phyloP scores from a whole-genome alignment of 2,329 filamentous ascomycete genomes.

The Paraphoma chrysanthemicola region DNA sequence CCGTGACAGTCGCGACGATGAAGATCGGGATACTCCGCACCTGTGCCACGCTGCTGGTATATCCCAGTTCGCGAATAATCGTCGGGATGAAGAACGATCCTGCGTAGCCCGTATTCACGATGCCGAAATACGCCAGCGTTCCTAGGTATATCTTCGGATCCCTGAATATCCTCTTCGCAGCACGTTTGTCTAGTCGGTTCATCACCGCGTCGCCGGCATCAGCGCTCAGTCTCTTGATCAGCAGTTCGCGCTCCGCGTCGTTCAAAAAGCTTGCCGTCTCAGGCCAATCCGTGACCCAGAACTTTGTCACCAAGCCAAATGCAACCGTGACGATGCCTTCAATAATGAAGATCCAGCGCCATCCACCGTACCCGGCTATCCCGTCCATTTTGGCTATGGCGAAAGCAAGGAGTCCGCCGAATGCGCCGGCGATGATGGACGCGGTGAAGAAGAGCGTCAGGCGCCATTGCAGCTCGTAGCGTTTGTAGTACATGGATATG shows the following conservation, averaged over 20 bases:
- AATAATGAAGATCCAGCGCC: slow-evolving; percentile 46
- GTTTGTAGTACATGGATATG: slow-evolving; percentile 51
- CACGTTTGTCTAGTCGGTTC: slow-evolving; percentile 59
- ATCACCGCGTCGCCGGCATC: slow-evolving; percentile 54
- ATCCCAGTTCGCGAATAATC: slow-evolving; percentile 50
- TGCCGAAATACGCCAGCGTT: slow-evolving; percentile 30
- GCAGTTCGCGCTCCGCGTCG: slow-evolving; percentile 34
- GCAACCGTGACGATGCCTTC: slow-evolving; percentile 40
- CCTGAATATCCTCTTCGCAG: slow-evolving; percentile 54
- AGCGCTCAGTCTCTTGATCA: slow-evolving; percentile 34
- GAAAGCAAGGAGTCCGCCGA: slow-evolving; percentile 52
- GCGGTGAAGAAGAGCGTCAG: slow-evolving; percentile 52
- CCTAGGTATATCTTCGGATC: slow-evolving; percentile 41
- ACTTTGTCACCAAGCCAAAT: slow-evolving; percentile 56
- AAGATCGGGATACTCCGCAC: slow-evolving; percentile 50
- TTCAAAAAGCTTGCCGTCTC: slow-evolving; percentile 44
- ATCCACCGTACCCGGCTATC: slow-evolving; percentile 51
- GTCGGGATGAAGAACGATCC: slow-evolving; percentile 52
- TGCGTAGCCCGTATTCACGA: slow-evolving; percentile 57
- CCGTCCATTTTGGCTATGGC: slow-evolving; percentile 68
- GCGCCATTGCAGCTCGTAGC: slow-evolving; percentile 52
- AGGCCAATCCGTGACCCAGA: slow-evolving; percentile 59
- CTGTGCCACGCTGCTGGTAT: slow-evolving; percentile 45
- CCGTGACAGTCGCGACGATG: slow-evolving; percentile 46
- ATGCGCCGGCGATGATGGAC: slow-evolving; percentile 50